Conservation (phyloP, 176 grass and related monocot species). For the Otatea glauca region DNA sequence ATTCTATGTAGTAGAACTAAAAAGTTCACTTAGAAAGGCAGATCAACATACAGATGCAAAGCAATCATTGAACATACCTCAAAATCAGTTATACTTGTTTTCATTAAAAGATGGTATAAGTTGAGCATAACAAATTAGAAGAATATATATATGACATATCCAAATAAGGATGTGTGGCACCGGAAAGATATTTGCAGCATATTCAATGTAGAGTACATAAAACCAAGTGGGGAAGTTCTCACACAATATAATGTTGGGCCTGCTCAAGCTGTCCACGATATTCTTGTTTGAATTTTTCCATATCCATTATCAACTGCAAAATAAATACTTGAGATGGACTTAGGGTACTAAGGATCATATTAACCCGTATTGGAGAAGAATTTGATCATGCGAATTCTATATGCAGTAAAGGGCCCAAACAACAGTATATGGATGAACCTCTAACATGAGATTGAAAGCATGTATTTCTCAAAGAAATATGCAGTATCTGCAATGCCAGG, state of each 20-base stretch:
- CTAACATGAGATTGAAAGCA: not conserved
- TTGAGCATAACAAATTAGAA: not conserved
- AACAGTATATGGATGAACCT: slow-evolving; percentile 7
- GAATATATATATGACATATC: not conserved
- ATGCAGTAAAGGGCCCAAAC: not conserved
- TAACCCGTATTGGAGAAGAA: slow-evolving; percentile 17
- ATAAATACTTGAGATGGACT: slow-evolving; percentile 27
- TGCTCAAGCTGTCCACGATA: slow-evolving; percentile 64
- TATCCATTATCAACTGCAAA: slow-evolving; percentile 80
- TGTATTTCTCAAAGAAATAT: slow-evolving; percentile 21
- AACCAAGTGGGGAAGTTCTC: slow-evolving; percentile 46
- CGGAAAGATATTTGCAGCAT: slow-evolving; percentile 29
- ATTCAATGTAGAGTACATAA: not conserved
- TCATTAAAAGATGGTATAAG: not conserved
- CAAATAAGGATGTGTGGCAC: slow-evolving; percentile 9
- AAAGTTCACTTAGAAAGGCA: slow-evolving; percentile 24
- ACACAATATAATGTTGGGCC: slow-evolving; percentile 63
- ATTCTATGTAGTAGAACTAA: not conserved
- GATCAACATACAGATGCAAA: slow-evolving; percentile 15
- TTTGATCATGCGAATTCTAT: not conserved
- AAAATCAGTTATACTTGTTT: slow-evolving; percentile 13
- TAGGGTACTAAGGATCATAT: slow-evolving; percentile 27
- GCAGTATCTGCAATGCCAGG: not conserved
- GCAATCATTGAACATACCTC: slow-evolving; percentile 13
- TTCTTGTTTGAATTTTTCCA: slow-evolving; percentile 78